Conservation (phyloP, 495 filamentous ascomycete species). For the Penicillium waksmanii region DNA sequence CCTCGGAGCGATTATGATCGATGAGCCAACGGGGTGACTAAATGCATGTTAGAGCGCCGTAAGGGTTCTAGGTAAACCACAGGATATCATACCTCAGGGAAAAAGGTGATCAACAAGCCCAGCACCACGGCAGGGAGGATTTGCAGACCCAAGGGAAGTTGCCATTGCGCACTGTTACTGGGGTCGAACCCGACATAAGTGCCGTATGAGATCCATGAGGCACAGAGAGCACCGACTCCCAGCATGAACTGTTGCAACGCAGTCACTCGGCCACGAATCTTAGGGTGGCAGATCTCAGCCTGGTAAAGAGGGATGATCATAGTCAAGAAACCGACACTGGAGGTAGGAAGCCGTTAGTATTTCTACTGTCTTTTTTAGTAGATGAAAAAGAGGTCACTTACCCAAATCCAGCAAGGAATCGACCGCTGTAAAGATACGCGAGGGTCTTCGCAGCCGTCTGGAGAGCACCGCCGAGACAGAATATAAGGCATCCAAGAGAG, state of each 20-base stretch:
- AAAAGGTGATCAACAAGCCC: slow-evolving; percentile 45
- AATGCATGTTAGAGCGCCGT: background rate
- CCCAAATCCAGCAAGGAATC: slow-evolving; percentile 53
- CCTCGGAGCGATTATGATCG: slow-evolving; percentile 47
- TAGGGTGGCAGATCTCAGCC: slow-evolving; percentile 49
- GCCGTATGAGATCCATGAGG: slow-evolving; percentile 48
- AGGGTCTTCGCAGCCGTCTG: slow-evolving; percentile 45
- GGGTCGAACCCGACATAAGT: slow-evolving; percentile 54
- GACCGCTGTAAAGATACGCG: slow-evolving; percentile 42
- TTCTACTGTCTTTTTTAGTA: background rate
- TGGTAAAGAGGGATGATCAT: slow-evolving; percentile 54
- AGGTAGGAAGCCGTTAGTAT: background rate
- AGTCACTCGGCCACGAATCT: slow-evolving; percentile 48
- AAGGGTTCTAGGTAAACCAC: background rate
- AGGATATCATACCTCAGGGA: slow-evolving; percentile 49
- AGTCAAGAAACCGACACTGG: slow-evolving; percentile 62
- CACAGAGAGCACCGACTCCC: slow-evolving; percentile 45
- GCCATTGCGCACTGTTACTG: slow-evolving; percentile 46
- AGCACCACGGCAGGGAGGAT: slow-evolving; percentile 46
- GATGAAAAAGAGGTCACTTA: slow-evolving; percentile 46
- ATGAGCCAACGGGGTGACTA: slow-evolving; percentile 63
- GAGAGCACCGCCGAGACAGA: slow-evolving; percentile 48
- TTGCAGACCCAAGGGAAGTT: slow-evolving; percentile 46
- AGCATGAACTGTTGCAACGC: slow-evolving; percentile 51
- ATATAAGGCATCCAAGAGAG: slow-evolving; percentile 46